Conservation (phyloP, 495 filamentous ascomycete species). For the Acidomyces sp. region DNA sequence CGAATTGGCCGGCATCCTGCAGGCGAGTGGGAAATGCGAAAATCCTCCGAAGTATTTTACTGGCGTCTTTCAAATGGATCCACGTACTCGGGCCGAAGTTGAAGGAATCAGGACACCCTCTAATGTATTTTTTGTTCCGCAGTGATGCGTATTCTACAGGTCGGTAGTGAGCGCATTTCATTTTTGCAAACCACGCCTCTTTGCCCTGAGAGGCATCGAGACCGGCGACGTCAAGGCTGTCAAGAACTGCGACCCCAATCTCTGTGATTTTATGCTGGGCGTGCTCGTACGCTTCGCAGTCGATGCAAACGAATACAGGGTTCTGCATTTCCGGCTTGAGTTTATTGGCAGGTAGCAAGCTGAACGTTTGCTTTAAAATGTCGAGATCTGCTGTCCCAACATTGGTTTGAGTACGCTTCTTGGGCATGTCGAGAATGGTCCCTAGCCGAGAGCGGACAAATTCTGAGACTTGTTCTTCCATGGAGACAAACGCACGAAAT, state of each 20-base stretch:
- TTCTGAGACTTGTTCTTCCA: not conserved
- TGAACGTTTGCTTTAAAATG: not conserved
- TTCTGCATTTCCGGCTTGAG: not conserved
- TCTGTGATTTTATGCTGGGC: constrained; percentile 17
- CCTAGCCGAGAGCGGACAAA: not conserved
- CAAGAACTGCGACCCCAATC: constrained; percentile 13
- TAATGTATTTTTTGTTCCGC: constrained; percentile 13
- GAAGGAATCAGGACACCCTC: constrained; percentile 13
- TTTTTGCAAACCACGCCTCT: constrained; percentile 7
- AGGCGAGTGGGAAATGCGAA: constrained; percentile 6
- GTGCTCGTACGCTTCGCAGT: constrained; percentile 17
- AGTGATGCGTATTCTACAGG: constrained; percentile 6
- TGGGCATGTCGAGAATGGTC: not conserved
- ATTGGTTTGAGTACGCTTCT: not conserved
- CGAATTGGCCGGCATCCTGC: constrained; percentile 1
- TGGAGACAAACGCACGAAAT: too few species aligned
- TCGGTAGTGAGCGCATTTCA: constrained; percentile 10
- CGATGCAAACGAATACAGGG: constrained; percentile 14
- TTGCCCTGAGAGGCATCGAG: not conserved
- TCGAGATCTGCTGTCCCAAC: not conserved
- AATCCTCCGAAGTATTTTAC: not conserved
- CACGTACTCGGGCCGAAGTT: constrained; percentile 11
- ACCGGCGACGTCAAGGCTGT: constrained; percentile 4
- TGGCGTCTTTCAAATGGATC: constrained; percentile 5
- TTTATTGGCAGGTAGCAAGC: not conserved